Percentiles rank a stretch among this genome's conserved stretches.
Evolutionary conservation across 371 early-diverging fungal genomes (phyloP).

Genomic region (Mortierella sp.): DNA sequence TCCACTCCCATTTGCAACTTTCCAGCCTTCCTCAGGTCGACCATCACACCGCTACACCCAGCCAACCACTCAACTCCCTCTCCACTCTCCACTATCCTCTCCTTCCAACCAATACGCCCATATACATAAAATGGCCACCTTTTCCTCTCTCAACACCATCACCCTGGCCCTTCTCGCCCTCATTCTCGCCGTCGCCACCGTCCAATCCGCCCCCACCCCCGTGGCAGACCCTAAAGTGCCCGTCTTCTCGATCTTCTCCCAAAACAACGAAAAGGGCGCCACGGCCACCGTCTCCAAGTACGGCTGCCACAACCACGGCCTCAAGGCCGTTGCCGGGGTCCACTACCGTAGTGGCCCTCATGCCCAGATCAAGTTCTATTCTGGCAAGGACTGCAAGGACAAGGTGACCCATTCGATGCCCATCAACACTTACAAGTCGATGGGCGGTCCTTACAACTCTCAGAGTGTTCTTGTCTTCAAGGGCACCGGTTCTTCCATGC

Average conservation of each 20-base stretch:
- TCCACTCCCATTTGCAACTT: neutral
- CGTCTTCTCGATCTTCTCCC: constrained; percentile 22
- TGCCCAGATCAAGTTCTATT: constrained; percentile 27
- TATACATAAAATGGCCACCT: constrained; percentile 24
- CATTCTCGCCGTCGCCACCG: constrained; percentile 23
- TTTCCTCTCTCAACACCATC: constrained; percentile 29
- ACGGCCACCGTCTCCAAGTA: constrained; percentile 6
- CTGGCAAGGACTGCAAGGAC: constrained; percentile 44
- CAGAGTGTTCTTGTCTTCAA: constrained; percentile 37
- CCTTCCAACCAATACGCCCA: neutral
- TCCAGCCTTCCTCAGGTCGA: neutral
- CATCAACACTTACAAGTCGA: constrained; percentile 24
- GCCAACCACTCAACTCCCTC: neutral
- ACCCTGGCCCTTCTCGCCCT: constrained; percentile 28
- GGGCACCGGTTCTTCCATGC: constrained; percentile 1
- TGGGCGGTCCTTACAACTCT: constrained; percentile 47
- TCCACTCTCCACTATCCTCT: neutral
- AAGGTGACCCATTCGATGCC: constrained; percentile 33
- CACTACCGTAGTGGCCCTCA: constrained; percentile 23
- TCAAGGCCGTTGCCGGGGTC: constrained; percentile 34
- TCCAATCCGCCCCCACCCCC: constrained; percentile 16
- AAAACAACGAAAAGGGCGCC: constrained; percentile 16
- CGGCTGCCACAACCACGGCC: constrained; percentile 33
- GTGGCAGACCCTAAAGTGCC: constrained; percentile 5
- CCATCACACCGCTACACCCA: neutral